A percentile compares a stretch with the other conserved stretches of the same genome.
Conservation (phyloP, 2,329 filamentous ascomycete species). For the Colletotrichum orbiculare region DNA sequence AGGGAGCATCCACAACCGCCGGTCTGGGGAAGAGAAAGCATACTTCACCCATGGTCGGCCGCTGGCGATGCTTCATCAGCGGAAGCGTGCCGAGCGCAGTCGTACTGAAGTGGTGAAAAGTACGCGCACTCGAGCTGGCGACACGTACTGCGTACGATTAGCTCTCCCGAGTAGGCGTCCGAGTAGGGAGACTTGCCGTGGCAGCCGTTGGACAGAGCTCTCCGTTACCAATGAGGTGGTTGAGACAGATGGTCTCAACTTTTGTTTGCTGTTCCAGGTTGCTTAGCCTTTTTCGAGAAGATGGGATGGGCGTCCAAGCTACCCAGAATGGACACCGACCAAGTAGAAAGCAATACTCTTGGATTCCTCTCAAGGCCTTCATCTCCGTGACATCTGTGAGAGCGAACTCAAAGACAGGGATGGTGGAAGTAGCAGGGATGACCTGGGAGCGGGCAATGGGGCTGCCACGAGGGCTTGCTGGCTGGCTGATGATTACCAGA, state of each 20-base stretch:
- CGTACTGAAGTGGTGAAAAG: not conserved
- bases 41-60: not conserved
- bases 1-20: not conserved
- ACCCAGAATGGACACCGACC: not conserved
- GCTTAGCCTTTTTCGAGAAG: no score
- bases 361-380: no score
- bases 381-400: not conserved
- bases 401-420: not conserved
- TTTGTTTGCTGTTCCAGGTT: no score
- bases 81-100: not conserved
- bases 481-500: no score
- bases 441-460: not conserved
- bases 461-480: constrained; percentile 26
- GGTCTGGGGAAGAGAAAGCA: constrained; percentile 12
- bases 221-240: no score
- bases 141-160: not conserved
- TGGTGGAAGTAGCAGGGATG: no score
- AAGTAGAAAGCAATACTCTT: not conserved
- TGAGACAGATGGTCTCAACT: no score
- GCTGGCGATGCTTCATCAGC: not conserved
- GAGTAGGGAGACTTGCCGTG: no score
- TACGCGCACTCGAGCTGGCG: not conserved
- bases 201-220: no score
- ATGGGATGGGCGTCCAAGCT: no score
- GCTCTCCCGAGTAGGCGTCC: not conserved